Evolutionary conservation across 2,329 filamentous ascomycete genomes (phyloP).

Genomic region (Sclerotinia subarctica): DNA sequence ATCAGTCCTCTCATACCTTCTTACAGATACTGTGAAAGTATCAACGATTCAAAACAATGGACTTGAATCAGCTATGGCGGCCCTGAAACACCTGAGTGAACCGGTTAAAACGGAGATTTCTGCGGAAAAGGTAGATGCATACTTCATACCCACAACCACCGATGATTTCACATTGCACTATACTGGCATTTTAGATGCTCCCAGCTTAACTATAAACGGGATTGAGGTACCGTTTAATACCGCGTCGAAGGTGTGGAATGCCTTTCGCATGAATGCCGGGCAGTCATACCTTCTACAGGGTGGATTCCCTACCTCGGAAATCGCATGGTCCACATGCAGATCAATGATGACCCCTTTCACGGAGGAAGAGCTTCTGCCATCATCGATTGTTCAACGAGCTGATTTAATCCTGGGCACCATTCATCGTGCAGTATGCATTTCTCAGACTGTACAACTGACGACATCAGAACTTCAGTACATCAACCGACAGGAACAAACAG

Average conservation of each 20-base stretch:
- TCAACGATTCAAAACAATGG: too few species aligned
- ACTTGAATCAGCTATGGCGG: background rate
- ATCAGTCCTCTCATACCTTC: background rate
- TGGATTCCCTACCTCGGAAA: background rate
- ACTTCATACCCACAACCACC: background rate
- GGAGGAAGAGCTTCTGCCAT: background rate
- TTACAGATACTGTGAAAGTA: background rate
- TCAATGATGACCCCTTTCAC: background rate
- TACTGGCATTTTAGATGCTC: background rate
- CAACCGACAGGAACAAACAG: background rate
- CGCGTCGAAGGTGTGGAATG: background rate
- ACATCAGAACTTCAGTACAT: background rate
- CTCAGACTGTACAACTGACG: background rate
- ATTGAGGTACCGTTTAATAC: background rate
- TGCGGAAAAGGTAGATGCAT: background rate
- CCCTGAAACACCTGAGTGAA: background rate
- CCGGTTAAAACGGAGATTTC: fast-evolving
- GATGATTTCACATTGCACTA: background rate
- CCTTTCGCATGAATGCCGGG: background rate
- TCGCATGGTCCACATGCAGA: background rate
- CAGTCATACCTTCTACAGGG: background rate
- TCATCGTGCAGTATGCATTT: background rate
- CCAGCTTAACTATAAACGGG: background rate
- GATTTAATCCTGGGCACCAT: background rate
- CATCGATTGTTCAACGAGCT: background rate